Evolutionary conservation across 768 basidiomycete species (phyloP).

Genomic region (Nidularia pulvinata): DNA sequence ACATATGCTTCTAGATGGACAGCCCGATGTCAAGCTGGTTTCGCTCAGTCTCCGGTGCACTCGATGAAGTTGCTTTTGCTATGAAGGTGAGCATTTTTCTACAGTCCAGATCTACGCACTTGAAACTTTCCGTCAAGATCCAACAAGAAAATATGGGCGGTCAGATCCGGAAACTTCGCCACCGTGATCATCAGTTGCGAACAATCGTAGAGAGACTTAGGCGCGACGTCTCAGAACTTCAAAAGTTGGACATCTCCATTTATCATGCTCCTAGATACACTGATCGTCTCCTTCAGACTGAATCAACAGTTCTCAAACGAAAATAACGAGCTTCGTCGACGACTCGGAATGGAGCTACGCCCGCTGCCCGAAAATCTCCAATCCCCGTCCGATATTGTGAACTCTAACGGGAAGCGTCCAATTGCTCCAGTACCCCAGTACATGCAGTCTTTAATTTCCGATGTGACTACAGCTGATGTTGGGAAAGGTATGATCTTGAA

Average conservation of each 20-base stretch:
- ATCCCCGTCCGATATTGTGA: slow-evolving; percentile 34
- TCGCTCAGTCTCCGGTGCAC: slow-evolving; percentile 52
- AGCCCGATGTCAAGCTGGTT: slow-evolving; percentile 87
- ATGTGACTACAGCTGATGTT: neutral
- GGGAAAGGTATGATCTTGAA: slow-evolving; percentile 14
- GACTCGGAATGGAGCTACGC: slow-evolving; percentile 16
- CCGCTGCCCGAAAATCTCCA: slow-evolving; percentile 15
- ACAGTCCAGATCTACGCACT: neutral
- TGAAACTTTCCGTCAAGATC: slow-evolving; percentile 44
- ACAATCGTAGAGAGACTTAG: slow-evolving; percentile 51
- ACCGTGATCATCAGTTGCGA: slow-evolving; percentile 56
- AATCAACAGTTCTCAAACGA: slow-evolving; percentile 49
- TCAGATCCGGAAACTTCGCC: slow-evolving; percentile 64
- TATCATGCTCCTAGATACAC: neutral
- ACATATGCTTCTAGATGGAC: slow-evolving; percentile 54
- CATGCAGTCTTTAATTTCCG: neutral
- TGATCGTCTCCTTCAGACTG: slow-evolving; percentile 31
- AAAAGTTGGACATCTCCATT: slow-evolving; percentile 38
- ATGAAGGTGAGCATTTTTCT: slow-evolving; percentile 48
- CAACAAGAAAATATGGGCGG: slow-evolving; percentile 77
- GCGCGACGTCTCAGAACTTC: slow-evolving; percentile 49
- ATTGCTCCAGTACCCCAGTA: slow-evolving; percentile 37
- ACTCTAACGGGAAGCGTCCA: slow-evolving; percentile 67
- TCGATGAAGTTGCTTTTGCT: slow-evolving; percentile 68
- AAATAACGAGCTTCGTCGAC: slow-evolving; percentile 45